Percentiles rank a stretch among this genome's conserved stretches.
These are phyloP conservation scores for Spinellus fusiger DNA, from an alignment of 192 early-diverging fungal species.

Conservation along the genomic window DNA sequence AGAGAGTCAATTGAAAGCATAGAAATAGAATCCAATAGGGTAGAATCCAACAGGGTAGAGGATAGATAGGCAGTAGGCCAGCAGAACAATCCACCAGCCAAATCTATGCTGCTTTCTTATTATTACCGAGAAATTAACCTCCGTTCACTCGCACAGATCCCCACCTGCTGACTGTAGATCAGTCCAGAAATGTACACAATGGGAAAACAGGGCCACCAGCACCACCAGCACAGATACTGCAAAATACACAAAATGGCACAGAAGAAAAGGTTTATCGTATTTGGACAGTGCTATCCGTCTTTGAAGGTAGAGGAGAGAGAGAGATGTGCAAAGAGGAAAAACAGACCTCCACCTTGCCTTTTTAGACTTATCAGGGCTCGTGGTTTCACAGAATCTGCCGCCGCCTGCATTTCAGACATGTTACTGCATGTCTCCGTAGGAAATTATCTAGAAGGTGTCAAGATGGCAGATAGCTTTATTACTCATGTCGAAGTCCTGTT, in stretches of 20 bases:
- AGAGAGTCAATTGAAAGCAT: too few species aligned
- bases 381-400: conserved; percentile 59
- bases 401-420: conserved; percentile 89
- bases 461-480: conserved; percentile 73
- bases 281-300: conserved; percentile 74
- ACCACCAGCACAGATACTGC: too few species aligned
- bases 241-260: conserved; percentile 66
- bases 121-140: neutral
- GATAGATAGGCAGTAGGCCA: too few species aligned
- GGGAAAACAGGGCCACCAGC: too few species aligned
- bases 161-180: conserved; percentile 34
- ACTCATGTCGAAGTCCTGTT: conserved; percentile 82
- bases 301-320: too few species aligned
- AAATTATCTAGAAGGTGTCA: conserved; percentile 63
- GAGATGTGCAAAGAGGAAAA: too few species aligned
- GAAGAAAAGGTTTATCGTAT: conserved; percentile 88
- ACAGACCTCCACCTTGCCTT: neutral
- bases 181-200: conserved; percentile 53
- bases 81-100: too few species aligned
- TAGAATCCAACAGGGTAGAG: too few species aligned
- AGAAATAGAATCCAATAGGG: too few species aligned
- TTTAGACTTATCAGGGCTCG: neutral
- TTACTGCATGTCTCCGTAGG: conserved; percentile 73
- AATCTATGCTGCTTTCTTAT: neutral
- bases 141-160: conserved; percentile 5